Conservation (phyloP, 495 filamentous ascomycete genomes). For the Aspergillus heteromorphus region DNA sequence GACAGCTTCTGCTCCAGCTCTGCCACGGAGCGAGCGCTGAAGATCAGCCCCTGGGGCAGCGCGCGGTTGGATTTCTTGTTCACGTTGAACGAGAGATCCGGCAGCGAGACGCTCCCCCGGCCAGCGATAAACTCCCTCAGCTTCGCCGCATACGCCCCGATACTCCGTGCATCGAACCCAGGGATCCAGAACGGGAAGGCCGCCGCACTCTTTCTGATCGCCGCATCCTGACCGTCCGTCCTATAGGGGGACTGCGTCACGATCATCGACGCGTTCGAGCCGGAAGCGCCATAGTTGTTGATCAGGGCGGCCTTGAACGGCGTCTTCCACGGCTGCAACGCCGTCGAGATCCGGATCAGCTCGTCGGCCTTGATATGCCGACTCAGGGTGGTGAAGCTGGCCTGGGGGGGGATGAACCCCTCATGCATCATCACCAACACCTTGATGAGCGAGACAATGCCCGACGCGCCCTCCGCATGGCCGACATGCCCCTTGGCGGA, state of each 20-base stretch:
- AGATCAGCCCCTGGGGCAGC: too few relatives aligned
- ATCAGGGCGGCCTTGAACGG: slow-evolving; percentile 32
- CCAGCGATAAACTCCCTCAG: background rate
- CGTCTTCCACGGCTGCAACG: slow-evolving; percentile 22
- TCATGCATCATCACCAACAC: slow-evolving; percentile 43
- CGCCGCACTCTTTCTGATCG: too few relatives aligned
- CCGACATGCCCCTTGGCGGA: slow-evolving; percentile 47
- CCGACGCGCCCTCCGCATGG: slow-evolving; percentile 45
- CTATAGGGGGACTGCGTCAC: slow-evolving; percentile 12
- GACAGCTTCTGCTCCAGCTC: background rate
- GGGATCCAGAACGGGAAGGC: slow-evolving; percentile 5
- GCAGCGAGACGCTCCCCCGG: slow-evolving; percentile 27
- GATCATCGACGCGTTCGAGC: slow-evolving; percentile 31
- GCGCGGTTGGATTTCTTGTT: too few relatives aligned
- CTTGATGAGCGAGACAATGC: slow-evolving; percentile 40
- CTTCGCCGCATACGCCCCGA: background rate
- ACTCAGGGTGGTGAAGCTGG: slow-evolving; percentile 34
- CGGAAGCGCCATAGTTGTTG: slow-evolving; percentile 42
- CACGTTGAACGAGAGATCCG: background rate
- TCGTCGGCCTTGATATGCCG: slow-evolving; percentile 25
- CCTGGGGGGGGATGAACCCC: slow-evolving; percentile 31
- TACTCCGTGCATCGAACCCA: background rate
- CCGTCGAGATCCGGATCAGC: slow-evolving; percentile 30
- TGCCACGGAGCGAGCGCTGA: background rate
- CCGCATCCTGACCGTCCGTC: background rate